Conservation (phyloP, 495 filamentous ascomycete genomes). For the Tetracladium marchalianum region DNA sequence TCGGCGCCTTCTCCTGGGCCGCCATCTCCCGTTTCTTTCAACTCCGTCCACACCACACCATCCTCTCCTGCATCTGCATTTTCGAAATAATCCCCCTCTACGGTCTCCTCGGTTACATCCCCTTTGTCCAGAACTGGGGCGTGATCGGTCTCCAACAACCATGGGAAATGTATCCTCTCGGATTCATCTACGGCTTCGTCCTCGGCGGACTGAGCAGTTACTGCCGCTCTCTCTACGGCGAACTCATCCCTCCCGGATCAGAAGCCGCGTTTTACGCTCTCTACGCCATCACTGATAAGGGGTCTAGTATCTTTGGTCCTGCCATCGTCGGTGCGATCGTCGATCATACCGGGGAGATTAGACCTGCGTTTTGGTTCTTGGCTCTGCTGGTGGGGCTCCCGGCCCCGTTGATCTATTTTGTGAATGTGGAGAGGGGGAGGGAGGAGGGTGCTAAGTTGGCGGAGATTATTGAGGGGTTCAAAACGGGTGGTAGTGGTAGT, state of each 20-base stretch:
- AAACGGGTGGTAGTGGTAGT: constrained; percentile 12
- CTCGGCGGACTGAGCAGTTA: constrained; percentile 89
- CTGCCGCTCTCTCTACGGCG: constrained; percentile 85
- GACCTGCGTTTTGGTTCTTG: constrained; percentile 89
- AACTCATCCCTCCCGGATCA: constrained; percentile 84
- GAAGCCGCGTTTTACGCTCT: constrained; percentile 95
- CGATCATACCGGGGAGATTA: constrained; percentile 78
- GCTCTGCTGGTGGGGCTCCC: constrained; percentile 74
- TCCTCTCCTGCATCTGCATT: constrained; percentile 77
- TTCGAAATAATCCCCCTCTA: constrained; percentile 93
- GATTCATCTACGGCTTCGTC: constrained; percentile 84
- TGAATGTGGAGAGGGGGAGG: constrained; percentile 85
- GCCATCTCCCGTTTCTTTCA: constrained; percentile 55
- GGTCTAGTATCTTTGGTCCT: constrained; percentile 87
- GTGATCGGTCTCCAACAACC: constrained; percentile 78
- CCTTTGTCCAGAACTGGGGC: constrained; percentile 64
- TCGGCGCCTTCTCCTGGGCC: constrained; percentile 87
- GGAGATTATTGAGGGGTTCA: constrained; percentile 51
- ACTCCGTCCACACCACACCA: constrained; percentile 71
- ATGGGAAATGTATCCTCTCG: constrained; percentile 96
- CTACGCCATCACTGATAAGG: constrained; percentile 97
- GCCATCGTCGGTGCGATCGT: constrained; percentile 90
- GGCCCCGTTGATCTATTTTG: constrained; percentile 70
- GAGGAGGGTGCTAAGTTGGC: constrained; percentile 65
- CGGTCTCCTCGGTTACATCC: constrained; percentile 81